Percentiles rank a stretch among this genome's conserved stretches.
Evolutionary conservation across 495 filamentous ascomycete species (phyloP).

Genomic region (Hypoxylon crocopeplum): DNA sequence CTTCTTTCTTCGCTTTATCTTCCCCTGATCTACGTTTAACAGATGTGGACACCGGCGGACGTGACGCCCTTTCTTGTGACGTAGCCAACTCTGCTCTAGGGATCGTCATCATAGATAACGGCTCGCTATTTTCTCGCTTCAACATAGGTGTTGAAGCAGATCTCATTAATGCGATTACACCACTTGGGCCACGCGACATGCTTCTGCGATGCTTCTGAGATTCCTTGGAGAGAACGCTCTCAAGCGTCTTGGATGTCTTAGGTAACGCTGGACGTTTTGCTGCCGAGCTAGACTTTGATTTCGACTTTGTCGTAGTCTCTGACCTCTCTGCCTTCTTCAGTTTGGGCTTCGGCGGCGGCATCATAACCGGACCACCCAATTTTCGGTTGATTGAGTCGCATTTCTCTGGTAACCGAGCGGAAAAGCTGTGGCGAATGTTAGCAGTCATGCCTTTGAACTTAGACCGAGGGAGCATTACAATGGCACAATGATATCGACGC

Average conservation of each 20-base stretch:
- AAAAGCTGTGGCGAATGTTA: constrained; percentile 64
- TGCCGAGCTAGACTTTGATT: constrained; percentile 62
- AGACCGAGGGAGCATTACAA: constrained; percentile 65
- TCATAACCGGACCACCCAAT: constrained; percentile 75
- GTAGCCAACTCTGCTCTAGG: constrained; percentile 49
- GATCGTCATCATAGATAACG: constrained; percentile 57
- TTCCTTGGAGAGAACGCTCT: constrained; percentile 77
- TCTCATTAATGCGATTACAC: constrained; percentile 66
- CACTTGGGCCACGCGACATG: constrained; percentile 58
- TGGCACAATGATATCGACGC: constrained; percentile 89
- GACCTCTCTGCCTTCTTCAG: constrained; percentile 43
- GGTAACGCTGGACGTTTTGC: constrained; percentile 57
- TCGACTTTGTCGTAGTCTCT: constrained; percentile 40
- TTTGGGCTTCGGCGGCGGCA: constrained; percentile 66
- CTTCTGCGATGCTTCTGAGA: constrained; percentile 52
- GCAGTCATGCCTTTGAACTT: not conserved
- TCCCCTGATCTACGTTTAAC: constrained; percentile 48
- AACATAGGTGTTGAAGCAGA: constrained; percentile 70
- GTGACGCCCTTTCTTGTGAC: constrained; percentile 45
- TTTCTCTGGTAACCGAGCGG: constrained; percentile 78
- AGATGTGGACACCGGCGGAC: constrained; percentile 1
- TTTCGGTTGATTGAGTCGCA: constrained; percentile 84
- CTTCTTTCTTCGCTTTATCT: constrained; percentile 74
- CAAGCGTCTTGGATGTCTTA: constrained; percentile 65
- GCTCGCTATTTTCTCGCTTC: constrained; percentile 71